Percentiles rank a stretch among this genome's conserved stretches.
phyloP scores from a whole-genome alignment of 208 protist species.

The Acanthamoeba culbertsoni region DNA sequence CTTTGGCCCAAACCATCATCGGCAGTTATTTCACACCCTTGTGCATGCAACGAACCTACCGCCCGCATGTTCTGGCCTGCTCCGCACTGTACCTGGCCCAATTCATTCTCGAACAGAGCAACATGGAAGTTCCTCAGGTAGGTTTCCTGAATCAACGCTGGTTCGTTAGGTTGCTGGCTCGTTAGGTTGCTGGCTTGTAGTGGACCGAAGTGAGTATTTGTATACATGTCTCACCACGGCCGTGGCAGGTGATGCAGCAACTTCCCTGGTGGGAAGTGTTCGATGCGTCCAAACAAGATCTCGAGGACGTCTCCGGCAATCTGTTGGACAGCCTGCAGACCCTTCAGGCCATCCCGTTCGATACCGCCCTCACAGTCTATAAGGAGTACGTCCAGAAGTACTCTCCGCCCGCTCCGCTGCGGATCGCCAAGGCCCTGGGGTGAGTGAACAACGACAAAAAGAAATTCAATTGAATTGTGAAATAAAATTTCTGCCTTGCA shows the following conservation, averaged over 20 bases:
- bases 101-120: constrained; percentile 16
- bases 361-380: constrained; percentile 10
- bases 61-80: neutral
- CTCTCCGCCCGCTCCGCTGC: neutral
- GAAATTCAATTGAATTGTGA: too few relatives aligned
- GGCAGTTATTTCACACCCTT: constrained; percentile 25
- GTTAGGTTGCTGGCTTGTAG: too few relatives aligned
- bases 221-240: neutral
- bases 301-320: neutral
- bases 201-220: too few relatives aligned
- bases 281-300: neutral
- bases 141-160: too few relatives aligned
- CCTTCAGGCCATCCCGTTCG: neutral
- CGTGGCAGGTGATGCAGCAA: neutral
- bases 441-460: too few relatives aligned
- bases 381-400: constrained; percentile 42
- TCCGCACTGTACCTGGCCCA: neutral
- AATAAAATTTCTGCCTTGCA: neutral
- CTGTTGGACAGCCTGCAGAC: neutral
- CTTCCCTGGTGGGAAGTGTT: constrained; percentile 41
- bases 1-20: too few relatives aligned
- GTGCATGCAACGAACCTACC: neutral
- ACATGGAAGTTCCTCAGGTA: constrained; percentile 24
- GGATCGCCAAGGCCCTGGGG: neutral
- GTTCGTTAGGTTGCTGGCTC: too few relatives aligned